Conservation (phyloP, 768 basidiomycete genomes). For the Podaxis mareebaensis region DNA sequence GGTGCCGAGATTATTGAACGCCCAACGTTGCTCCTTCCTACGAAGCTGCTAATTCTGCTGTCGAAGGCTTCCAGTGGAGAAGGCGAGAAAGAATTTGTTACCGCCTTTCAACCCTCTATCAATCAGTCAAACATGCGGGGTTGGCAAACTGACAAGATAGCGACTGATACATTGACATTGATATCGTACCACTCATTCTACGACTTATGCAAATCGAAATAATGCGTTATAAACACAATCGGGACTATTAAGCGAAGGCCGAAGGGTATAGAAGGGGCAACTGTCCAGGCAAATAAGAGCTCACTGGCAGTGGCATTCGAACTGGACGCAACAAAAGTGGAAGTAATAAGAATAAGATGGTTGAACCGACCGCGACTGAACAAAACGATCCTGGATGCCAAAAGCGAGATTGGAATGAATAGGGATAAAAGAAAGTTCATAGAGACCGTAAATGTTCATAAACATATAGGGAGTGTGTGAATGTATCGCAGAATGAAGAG, state of each 20-base stretch:
- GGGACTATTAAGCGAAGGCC: constrained; percentile 9
- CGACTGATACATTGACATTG: neutral
- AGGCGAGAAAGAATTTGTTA: neutral
- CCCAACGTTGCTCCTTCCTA: no score
- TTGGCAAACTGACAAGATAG: neutral
- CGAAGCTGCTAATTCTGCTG: no score
- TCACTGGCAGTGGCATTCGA: constrained; percentile 2
- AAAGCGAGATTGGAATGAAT: neutral
- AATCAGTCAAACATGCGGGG: neutral
- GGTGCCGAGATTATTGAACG: no score
- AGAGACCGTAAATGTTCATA: neutral
- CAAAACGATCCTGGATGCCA: neutral
- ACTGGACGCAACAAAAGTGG: neutral
- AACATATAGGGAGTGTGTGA: neutral
- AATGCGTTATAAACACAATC: constrained; percentile 13
- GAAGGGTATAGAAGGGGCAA: constrained; percentile 11
- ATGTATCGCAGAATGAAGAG: neutral
- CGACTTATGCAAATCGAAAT: neutral
- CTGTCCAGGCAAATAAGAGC: constrained; percentile 7
- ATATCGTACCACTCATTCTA: constrained; percentile 1
- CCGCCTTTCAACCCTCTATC: neutral
- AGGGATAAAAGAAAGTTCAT: neutral
- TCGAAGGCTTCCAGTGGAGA: no score
- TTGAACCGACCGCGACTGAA: neutral
- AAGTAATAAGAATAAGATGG: constrained; percentile 9